Evolutionary conservation across 441 rosid species (phyloP).

Genomic region (Erodium chrysanthum): DNA sequence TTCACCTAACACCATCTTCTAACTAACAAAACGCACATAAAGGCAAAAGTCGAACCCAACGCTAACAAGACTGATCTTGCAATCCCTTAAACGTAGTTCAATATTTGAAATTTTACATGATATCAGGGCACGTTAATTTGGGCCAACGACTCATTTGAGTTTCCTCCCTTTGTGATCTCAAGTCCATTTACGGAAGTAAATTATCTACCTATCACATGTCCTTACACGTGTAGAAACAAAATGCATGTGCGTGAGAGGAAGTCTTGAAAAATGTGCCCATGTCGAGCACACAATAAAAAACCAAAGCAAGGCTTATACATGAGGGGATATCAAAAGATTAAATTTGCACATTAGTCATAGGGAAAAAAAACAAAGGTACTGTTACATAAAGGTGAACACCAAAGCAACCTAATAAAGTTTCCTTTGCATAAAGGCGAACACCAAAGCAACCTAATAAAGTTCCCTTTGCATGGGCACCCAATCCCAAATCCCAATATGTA

Average conservation of each 20-base stretch:
- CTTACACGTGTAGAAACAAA: too few relatives aligned
- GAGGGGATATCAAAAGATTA: background rate
- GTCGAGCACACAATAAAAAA: background rate
- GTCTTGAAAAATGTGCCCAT: too few relatives aligned
- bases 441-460: background rate
- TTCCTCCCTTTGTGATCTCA: background rate
- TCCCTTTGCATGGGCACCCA: background rate
- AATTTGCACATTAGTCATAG: background rate
- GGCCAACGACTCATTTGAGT: background rate
- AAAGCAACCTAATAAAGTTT: background rate
- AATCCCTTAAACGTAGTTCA: background rate
- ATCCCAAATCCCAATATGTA: background rate
- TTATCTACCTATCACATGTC: background rate
- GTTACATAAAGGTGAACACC: too few relatives aligned
- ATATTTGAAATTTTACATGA: background rate
- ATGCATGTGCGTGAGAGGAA: too few relatives aligned
- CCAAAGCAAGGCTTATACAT: background rate
- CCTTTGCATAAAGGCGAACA: too few relatives aligned
- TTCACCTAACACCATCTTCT: background rate
- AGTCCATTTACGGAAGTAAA: background rate
- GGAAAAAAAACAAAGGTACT: background rate
- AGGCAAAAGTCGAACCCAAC: too few relatives aligned
- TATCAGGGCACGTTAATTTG: background rate
- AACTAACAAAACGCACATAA: background rate
- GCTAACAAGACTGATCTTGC: background rate